Conservation (phyloP, 2,329 filamentous ascomycete species). For the Phaeosphaeria sp. region DNA sequence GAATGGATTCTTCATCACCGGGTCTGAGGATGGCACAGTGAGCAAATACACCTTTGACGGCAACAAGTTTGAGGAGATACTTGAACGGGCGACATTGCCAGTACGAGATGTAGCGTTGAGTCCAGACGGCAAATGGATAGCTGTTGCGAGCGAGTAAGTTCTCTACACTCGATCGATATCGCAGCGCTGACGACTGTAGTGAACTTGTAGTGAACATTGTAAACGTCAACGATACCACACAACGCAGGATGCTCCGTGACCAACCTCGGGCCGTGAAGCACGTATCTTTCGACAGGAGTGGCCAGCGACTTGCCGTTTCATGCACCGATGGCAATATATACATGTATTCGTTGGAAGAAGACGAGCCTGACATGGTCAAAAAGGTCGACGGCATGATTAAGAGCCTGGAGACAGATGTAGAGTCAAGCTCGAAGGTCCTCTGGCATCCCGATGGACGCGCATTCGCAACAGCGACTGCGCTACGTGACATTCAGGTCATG, state of each 20-base stretch:
- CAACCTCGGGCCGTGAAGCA: slow-evolving; percentile 91
- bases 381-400: slow-evolving; percentile 88
- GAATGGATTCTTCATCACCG: slow-evolving; percentile 85
- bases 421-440: slow-evolving; percentile 74
- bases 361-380: slow-evolving; percentile 80
- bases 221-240: slow-evolving; percentile 76
- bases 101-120: slow-evolving; percentile 86
- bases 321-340: slow-evolving; percentile 91
- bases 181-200: slow-evolving; percentile 48
- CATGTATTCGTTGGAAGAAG: slow-evolving; percentile 80
- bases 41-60: slow-evolving; percentile 85
- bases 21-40: slow-evolving; percentile 94
- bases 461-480: slow-evolving; percentile 84
- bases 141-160: slow-evolving; percentile 87
- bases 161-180: not conserved
- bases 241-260: slow-evolving; percentile 79
- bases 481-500: slow-evolving; percentile 79
- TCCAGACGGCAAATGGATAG: slow-evolving; percentile 82
- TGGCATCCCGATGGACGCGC: slow-evolving; percentile 97
- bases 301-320: slow-evolving; percentile 77
- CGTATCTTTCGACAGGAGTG: slow-evolving; percentile 83
- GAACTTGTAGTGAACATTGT: slow-evolving; percentile 92
- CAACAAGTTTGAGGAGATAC: slow-evolving; percentile 77
- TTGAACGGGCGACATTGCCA: slow-evolving; percentile 83
- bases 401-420: slow-evolving; percentile 75